Percentiles rank a stretch among this genome's conserved stretches.
Conservation (phyloP, 805 yeast genomes). For the Teunomyces barrocoloradensis region DNA sequence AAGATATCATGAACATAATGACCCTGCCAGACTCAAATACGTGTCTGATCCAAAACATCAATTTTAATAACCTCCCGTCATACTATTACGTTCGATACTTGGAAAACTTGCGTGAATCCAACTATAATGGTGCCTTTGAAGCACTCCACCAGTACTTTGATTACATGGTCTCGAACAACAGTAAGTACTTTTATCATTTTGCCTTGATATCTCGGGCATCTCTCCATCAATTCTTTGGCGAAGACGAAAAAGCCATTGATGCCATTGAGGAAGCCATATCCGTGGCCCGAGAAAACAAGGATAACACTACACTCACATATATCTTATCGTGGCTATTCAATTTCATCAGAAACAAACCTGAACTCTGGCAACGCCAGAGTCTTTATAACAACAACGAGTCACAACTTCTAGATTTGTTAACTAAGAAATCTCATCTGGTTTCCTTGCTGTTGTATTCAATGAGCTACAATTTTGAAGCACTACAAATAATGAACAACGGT, state of each 20-base stretch:
- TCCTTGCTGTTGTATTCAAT: conserved; percentile 52
- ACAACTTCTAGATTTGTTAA: conserved; percentile 63
- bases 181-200: conserved; percentile 68
- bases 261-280: conserved; percentile 85
- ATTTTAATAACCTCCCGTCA: conserved; percentile 30
- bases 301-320: conserved; percentile 66
- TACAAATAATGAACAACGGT: conserved; percentile 53
- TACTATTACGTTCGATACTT: conserved; percentile 60
- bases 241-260: conserved; percentile 64
- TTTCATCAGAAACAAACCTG: conserved; percentile 67
- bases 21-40: conserved; percentile 43
- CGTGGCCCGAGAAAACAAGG: conserved; percentile 84
- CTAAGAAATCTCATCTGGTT: conserved; percentile 50
- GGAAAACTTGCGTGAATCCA: conserved; percentile 54
- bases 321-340: conserved; percentile 72
- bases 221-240: conserved; percentile 65
- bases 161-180: conserved; percentile 67
- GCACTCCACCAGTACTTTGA: conserved; percentile 64
- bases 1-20: conserved; percentile 43
- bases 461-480: conserved; percentile 65
- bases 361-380: conserved; percentile 43
- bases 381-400: conserved; percentile 54
- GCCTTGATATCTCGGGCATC: conserved; percentile 73
- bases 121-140: conserved; percentile 56
- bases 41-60: conserved; percentile 30